Base-by-base conservation (phyloP, 2,329 filamentous ascomycete species). In the Fusarium miscanthi region DNA sequence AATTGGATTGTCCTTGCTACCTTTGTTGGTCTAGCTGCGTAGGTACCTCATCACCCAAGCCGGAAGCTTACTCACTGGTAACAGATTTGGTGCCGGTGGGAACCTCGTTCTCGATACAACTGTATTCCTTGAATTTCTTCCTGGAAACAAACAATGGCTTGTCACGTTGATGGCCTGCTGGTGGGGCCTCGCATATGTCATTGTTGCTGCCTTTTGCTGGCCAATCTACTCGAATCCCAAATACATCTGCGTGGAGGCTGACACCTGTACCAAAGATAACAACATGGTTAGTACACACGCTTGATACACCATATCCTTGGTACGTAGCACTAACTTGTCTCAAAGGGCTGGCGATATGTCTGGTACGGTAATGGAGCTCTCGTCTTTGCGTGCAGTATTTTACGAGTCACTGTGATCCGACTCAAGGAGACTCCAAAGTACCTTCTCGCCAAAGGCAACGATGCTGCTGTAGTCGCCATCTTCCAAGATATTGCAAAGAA, bases 401-500 rank as follows among this genome's bases (percentile, higher is more conserved):
- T 58, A 11, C 54, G 54, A 38, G 42, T 58, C 25, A 49, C 42
- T 2, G 42, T 58, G 19, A 58, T 58, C 17, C 42, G 42, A 21
- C 42, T 58, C 16, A 48, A 37, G 6, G 54, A 58, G 21, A 58
- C 54, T 13, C 54, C 54, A 6, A 58, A 58, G 42, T 58, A 49
- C 17, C 31, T 38, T 8, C 23, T 58, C 8, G 17, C 31, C 2
- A 37, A 37, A 2, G 42, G 54, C 0, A 31, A 49, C 8, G 54
- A 58, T 8, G 33, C 31, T 23, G 54, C 31, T 12, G 31, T 58
- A 10, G 54, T 38, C 8, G 25, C 31, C 3, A 49, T 49, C 21
- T 49, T 38, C 11, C 54, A 38, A 17, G 21, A 49, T 7, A 48
- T 58, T 23, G 54, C 33, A 19, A 25, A 37, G 31, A 58, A 27